Evolutionary conservation across 352 stramenopile species (phyloP).

Genomic region (Phytopythium chamaehyphon): DNA sequence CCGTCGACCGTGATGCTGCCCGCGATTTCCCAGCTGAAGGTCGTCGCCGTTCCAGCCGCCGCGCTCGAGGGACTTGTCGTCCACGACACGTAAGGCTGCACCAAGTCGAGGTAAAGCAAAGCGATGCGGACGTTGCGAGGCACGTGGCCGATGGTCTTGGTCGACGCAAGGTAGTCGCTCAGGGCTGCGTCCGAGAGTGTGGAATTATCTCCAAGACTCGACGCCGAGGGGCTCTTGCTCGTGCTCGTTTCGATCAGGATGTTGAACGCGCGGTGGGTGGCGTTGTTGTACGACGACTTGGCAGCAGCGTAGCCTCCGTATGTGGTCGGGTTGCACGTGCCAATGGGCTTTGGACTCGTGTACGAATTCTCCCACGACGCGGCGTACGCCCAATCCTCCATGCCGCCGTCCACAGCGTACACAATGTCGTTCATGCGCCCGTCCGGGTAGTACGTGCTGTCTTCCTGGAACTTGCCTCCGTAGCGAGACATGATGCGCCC

Average conservation of each 20-base stretch:
- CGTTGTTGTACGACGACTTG: constrained; percentile 91
- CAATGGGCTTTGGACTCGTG: constrained; percentile 38
- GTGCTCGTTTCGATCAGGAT: constrained; percentile 94
- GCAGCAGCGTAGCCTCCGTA: constrained; percentile 81
- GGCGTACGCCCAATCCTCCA: constrained; percentile 96
- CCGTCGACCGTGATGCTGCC: constrained; percentile 56
- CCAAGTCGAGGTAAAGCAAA: constrained; percentile 90
- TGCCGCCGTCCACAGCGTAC: constrained; percentile 93
- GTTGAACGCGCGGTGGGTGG: constrained; percentile 90
- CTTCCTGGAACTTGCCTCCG: constrained; percentile 65
- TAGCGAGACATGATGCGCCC: constrained; percentile 56
- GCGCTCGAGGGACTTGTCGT: constrained; percentile 19
- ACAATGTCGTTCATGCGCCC: constrained; percentile 93
- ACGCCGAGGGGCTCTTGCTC: constrained; percentile 69
- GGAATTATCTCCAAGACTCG: constrained; percentile 62
- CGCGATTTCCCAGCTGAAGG: constrained; percentile 52
- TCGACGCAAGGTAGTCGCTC: constrained; percentile 35
- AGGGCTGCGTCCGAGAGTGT: constrained; percentile 41
- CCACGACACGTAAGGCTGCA: constrained; percentile 90
- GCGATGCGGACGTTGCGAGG: constrained; percentile 91
- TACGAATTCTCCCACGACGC: constrained; percentile 72
- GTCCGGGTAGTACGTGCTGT: constrained; percentile 49
- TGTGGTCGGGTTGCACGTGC: constrained; percentile 74
- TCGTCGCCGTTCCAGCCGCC: constrained; percentile 8
- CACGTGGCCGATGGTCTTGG: constrained; percentile 85